phyloP scores from a whole-genome alignment of 169 alveolate genomes.

The Eimeria acervulina region DNA sequence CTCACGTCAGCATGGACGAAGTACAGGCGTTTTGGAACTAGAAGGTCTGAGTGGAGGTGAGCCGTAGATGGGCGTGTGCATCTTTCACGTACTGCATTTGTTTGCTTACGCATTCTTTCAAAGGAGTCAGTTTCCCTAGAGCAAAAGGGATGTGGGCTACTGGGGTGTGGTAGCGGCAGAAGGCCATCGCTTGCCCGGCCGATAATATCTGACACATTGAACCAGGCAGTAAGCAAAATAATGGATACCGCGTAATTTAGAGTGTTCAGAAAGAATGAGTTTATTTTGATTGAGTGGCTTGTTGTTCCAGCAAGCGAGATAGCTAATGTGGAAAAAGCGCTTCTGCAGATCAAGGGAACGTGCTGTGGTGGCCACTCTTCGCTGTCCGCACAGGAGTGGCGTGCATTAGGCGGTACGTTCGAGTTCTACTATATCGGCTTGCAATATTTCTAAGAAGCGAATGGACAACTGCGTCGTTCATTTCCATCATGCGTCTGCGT shows the following conservation, averaged over 20 bases:
- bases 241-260: neutral
- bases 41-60: neutral
- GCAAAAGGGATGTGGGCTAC: neutral
- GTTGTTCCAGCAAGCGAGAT: neutral
- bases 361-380: neutral
- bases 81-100: neutral
- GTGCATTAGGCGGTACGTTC: neutral
- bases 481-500: neutral
- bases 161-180: neutral
- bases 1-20: neutral
- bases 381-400: neutral
- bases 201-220: neutral
- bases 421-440: neutral
- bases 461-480: neutral
- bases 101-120: neutral
- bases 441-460: neutral
- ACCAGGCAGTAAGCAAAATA: neutral
- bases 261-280: neutral
- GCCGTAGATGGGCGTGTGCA: neutral
- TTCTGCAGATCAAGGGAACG: neutral
- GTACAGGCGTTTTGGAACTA: neutral
- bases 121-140: neutral
- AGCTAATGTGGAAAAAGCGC: neutral
- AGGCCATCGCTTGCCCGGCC: neutral
- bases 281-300: neutral